Conservation (phyloP, 106 monocot genomes). For the Platanthera zijinensis region DNA sequence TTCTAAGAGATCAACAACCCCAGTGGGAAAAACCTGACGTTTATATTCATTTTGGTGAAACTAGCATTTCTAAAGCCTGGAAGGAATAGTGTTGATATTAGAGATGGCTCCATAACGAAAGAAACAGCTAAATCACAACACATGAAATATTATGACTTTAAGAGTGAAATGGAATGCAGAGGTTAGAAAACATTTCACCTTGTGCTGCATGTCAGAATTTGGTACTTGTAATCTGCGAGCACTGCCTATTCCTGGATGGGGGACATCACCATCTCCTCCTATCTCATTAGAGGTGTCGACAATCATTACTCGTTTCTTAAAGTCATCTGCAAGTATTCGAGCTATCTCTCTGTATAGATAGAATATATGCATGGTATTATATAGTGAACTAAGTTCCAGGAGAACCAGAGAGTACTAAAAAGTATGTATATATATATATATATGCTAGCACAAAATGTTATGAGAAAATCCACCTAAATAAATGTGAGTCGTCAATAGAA, state of each 20-base stretch:
- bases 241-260: constrained; percentile 77
- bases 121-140: background rate
- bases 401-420: background rate
- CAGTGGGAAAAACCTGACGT: background rate
- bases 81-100: background rate
- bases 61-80: background rate
- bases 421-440: background rate
- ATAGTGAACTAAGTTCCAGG: background rate
- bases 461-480: background rate
- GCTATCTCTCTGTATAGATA: constrained; percentile 59
- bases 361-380: background rate
- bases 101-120: background rate
- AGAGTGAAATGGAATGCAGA: background rate
- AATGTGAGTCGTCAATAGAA: background rate
- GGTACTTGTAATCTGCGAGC: constrained; percentile 93
- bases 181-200: constrained; percentile 29
- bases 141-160: background rate
- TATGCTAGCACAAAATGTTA: background rate
- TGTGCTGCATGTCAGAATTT: constrained; percentile 67
- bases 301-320: constrained; percentile 82
- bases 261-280: constrained; percentile 93
- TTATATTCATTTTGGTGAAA: background rate
- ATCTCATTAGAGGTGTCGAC: constrained; percentile 99
- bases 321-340: constrained; percentile 84
- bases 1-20: background rate